A percentile compares a stretch with the other conserved stretches of the same genome.
Evolutionary conservation across 768 basidiomycete genomes (phyloP).

Genomic region (Rhodosporidiobolus odoratus): DNA sequence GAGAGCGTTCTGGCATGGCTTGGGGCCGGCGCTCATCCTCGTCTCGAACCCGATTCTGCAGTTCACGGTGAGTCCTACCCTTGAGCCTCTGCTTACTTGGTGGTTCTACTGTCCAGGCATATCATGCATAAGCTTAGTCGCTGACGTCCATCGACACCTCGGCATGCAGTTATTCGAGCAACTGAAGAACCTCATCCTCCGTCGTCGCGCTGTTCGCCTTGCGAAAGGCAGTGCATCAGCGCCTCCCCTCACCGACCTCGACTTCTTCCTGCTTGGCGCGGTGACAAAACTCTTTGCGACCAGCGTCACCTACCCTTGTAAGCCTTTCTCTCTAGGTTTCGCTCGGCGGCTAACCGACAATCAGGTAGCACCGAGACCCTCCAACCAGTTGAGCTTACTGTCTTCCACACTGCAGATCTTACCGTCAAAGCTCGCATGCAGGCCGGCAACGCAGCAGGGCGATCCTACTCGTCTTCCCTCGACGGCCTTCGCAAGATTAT

Average conservation of each 20-base stretch:
- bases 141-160: too few species aligned
- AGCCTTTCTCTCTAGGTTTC: slow-evolving; percentile 36
- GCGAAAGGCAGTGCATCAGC: slow-evolving; percentile 49
- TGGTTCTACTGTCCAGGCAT: background rate
- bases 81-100: background rate
- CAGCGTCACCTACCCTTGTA: slow-evolving; percentile 66
- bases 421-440: slow-evolving; percentile 71
- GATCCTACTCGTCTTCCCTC: slow-evolving; percentile 67
- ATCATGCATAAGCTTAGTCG: too few species aligned
- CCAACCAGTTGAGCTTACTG: background rate
- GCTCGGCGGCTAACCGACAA: too few species aligned
- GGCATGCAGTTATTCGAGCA: slow-evolving; percentile 93
- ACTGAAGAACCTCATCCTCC: slow-evolving; percentile 75
- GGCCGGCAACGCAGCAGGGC: slow-evolving; percentile 63
- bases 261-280: slow-evolving; percentile 93
- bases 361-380: fast-evolving
- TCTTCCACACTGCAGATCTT: slow-evolving; percentile 34
- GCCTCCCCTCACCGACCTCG: slow-evolving; percentile 64
- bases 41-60: slow-evolving; percentile 91
- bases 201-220: slow-evolving; percentile 57
- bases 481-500: slow-evolving; percentile 74
- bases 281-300: slow-evolving; percentile 72
- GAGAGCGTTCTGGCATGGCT: slow-evolving; percentile 82
- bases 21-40: slow-evolving; percentile 86
- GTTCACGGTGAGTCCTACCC: slow-evolving; percentile 38